A percentile compares a stretch with the other conserved stretches of the same genome.
Evolutionary conservation across 495 filamentous ascomycete genomes (phyloP).

Genomic region (Melanomma pulvis-pyrius): DNA sequence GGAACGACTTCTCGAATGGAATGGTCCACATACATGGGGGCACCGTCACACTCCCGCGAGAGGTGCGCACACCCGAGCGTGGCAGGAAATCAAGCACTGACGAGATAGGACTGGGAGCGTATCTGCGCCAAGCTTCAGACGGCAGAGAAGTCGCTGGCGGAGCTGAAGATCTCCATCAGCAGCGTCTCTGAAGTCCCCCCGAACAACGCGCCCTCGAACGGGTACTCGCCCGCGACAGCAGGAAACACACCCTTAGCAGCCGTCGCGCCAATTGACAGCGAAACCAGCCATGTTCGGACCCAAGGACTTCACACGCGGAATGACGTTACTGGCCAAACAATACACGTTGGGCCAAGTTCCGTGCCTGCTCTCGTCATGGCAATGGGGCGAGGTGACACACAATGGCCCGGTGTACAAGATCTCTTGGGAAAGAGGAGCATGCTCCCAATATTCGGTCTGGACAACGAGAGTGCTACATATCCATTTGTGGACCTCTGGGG

Average conservation of each 20-base stretch:
- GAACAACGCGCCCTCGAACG: conserved; percentile 22
- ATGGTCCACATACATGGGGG: conserved; percentile 38
- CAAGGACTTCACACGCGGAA: conserved; percentile 58
- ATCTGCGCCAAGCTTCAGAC: conserved; percentile 46
- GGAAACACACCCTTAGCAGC: conserved; percentile 36
- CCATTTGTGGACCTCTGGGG: conserved; percentile 70
- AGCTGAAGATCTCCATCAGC: conserved; percentile 41
- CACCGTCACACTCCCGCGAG: conserved; percentile 42
- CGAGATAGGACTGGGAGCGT: conserved; percentile 43
- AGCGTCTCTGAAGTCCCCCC: conserved; percentile 35
- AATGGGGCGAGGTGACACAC: conserved; percentile 65
- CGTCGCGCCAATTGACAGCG: conserved; percentile 32
- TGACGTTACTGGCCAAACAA: conserved; percentile 57
- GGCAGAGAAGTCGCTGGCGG: conserved; percentile 43
- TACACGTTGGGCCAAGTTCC: conserved; percentile 62
- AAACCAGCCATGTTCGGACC: conserved; percentile 24
- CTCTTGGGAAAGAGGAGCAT: conserved; percentile 72
- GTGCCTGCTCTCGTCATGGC: conserved; percentile 66
- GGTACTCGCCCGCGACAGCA: conserved; percentile 35
- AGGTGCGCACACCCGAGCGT: conserved; percentile 10
- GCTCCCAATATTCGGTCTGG: conserved; percentile 76
- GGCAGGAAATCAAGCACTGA: conserved; percentile 1
- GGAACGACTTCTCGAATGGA: conserved; percentile 38
- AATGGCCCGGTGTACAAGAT: conserved; percentile 44
- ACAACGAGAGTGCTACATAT: conserved; percentile 80